Conservation (phyloP, 2,329 filamentous ascomycete genomes). For the Albifimbria verrucaria region DNA sequence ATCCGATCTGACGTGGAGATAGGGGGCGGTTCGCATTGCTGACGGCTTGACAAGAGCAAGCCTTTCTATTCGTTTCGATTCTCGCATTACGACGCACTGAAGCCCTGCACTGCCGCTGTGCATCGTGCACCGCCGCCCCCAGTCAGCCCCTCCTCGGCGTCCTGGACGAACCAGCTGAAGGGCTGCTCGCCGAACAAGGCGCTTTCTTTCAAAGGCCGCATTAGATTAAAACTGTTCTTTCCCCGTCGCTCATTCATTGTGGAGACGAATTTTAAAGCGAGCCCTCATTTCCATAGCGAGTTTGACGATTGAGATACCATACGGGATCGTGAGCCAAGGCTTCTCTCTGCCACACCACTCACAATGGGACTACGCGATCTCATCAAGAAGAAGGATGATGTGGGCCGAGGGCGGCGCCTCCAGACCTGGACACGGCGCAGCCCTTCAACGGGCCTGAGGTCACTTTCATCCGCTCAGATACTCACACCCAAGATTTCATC, state of each 20-base stretch:
- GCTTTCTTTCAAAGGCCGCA: background rate
- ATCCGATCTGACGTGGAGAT: no score
- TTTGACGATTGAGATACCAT: no score
- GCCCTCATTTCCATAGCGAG: no score
- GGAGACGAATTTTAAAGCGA: no score
- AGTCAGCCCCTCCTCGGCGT: background rate
- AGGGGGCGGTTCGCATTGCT: no score
- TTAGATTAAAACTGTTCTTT: background rate
- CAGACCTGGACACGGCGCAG: slow-evolving; percentile 33
- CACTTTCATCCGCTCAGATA: slow-evolving; percentile 82
- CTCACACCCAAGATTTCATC: slow-evolving; percentile 74
- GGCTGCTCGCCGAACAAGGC: background rate
- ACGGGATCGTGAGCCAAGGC: no score
- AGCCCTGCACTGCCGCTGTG: background rate
- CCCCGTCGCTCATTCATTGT: background rate
- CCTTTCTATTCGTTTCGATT: no score
- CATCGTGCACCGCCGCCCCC: background rate
- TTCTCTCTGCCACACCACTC: no score
- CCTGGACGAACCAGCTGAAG: background rate
- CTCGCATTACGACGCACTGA: no score
- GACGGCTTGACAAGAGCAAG: no score
- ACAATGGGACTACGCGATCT: slow-evolving; percentile 51
- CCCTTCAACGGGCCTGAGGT: slow-evolving; percentile 59
- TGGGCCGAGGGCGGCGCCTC: slow-evolving; percentile 29
- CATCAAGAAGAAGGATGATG: slow-evolving; percentile 51